Evolutionary conservation across 1,284 basidiomycete species (phyloP).

Genomic region (Melampsora larici-populina): DNA sequence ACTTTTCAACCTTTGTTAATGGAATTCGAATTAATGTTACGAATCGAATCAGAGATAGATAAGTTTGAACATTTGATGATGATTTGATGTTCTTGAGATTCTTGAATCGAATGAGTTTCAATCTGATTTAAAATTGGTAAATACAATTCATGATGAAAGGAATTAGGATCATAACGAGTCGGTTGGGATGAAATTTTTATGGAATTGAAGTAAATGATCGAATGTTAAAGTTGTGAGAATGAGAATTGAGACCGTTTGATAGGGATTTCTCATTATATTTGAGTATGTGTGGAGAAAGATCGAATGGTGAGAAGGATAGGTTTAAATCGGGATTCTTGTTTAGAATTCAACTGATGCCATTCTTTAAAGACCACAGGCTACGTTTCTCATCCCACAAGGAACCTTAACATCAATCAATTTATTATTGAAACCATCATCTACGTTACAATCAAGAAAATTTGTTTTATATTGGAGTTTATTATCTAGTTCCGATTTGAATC

Average conservation of each 20-base stretch:
- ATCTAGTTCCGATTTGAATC: slow-evolving; percentile 1
- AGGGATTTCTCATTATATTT: slow-evolving; percentile 38
- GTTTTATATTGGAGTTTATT: slow-evolving; percentile 12
- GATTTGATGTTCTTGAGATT: too few relatives aligned
- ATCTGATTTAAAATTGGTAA: too few relatives aligned
- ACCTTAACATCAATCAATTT: slow-evolving; percentile 25
- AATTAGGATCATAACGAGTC: too few relatives aligned
- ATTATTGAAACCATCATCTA: slow-evolving; percentile 23
- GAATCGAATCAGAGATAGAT: too few relatives aligned
- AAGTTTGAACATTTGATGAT: too few relatives aligned
- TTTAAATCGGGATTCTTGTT: not conserved
- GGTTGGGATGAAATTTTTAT: too few relatives aligned
- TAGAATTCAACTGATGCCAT: not conserved
- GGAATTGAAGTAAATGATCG: too few relatives aligned
- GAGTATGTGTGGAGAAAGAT: slow-evolving; percentile 39
- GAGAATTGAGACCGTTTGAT: slow-evolving; percentile 38
- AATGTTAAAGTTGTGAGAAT: too few relatives aligned
- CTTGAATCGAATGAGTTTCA: too few relatives aligned
- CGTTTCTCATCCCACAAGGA: slow-evolving; percentile 29
- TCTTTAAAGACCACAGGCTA: slow-evolving; percentile 1
- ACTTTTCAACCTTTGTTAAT: not conserved
- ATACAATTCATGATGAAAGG: too few relatives aligned
- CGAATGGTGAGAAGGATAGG: slow-evolving; percentile 10
- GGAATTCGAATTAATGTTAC: not conserved
- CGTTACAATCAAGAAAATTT: slow-evolving; percentile 24